Percentiles rank a stretch among this genome's conserved stretches.
Evolutionary conservation across 2,329 filamentous ascomycete genomes (phyloP).

Genomic region (Exophiala mesophila): DNA sequence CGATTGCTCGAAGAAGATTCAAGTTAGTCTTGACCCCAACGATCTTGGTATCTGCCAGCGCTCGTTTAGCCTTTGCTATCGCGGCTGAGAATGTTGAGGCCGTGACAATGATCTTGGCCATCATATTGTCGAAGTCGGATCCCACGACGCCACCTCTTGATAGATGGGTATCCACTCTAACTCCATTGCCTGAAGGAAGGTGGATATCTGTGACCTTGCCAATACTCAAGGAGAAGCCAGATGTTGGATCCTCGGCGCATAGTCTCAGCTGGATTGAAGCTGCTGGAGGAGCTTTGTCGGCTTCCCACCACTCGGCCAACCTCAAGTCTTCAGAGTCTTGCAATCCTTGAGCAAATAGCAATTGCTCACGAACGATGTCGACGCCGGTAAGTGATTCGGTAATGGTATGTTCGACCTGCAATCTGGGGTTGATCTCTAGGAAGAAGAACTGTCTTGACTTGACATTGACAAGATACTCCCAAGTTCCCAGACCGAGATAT

Average conservation of each 20-base stretch:
- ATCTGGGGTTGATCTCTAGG: slow-evolving; percentile 56
- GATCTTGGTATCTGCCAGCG: slow-evolving; percentile 53
- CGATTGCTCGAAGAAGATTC: slow-evolving; percentile 50
- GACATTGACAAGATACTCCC: slow-evolving; percentile 58
- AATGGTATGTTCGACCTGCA: slow-evolving; percentile 60
- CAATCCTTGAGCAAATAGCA: slow-evolving; percentile 50
- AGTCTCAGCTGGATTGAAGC: slow-evolving; percentile 54
- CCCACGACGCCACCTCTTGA: slow-evolving; percentile 45
- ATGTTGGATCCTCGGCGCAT: slow-evolving; percentile 52
- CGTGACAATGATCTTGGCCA: slow-evolving; percentile 57
- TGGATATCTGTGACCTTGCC: slow-evolving; percentile 53
- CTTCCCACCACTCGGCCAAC: slow-evolving; percentile 28
- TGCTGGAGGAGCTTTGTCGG: slow-evolving; percentile 31
- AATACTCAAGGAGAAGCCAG: slow-evolving; percentile 54
- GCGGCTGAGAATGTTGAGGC: slow-evolving; percentile 49
- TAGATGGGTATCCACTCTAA: slow-evolving; percentile 54
- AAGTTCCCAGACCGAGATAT: slow-evolving; percentile 58
- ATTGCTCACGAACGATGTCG: slow-evolving; percentile 53
- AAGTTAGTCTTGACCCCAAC: slow-evolving; percentile 56
- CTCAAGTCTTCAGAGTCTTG: slow-evolving; percentile 35
- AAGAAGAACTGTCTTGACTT: slow-evolving; percentile 50
- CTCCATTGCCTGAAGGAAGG: slow-evolving; percentile 54
- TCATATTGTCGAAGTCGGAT: slow-evolving; percentile 54
- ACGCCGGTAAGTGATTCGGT: slow-evolving; percentile 52
- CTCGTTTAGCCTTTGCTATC: slow-evolving; percentile 51